Conservation (phyloP, 345 rosid species). For the Anacardium occidentale region DNA sequence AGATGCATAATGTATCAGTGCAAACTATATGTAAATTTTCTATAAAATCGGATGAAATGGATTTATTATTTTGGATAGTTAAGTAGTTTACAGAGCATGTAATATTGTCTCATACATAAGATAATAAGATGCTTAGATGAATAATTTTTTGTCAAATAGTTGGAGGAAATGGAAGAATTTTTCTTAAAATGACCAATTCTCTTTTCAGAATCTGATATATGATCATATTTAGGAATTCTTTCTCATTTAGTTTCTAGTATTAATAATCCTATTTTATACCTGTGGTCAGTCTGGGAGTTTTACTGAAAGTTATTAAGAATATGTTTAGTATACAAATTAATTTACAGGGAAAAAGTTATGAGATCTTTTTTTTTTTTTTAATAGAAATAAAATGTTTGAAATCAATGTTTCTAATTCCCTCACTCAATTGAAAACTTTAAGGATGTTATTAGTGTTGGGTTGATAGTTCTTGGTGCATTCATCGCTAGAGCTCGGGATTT, state of each 20-base stretch:
- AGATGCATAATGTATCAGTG: background rate
- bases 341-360: slow-evolving; percentile 8
- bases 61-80: too few species aligned
- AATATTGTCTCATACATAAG: background rate
- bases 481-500: slow-evolving; percentile 97
- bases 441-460: slow-evolving; percentile 79
- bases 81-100: background rate
- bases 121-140: background rate
- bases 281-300: slow-evolving; percentile 7
- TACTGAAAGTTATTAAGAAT: slow-evolving; percentile 6
- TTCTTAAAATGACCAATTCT: background rate
- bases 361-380: slow-evolving; percentile 5
- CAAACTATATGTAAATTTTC: too few species aligned
- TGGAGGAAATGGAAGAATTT: background rate
- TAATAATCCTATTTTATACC: background rate
- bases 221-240: background rate
- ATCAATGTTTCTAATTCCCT: slow-evolving; percentile 34
- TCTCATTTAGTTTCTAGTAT: background rate
- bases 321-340: slow-evolving; percentile 1
- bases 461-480: slow-evolving; percentile 86
- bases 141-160: too few species aligned
- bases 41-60: background rate
- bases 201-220: background rate
- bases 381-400: background rate
- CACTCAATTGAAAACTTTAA: slow-evolving; percentile 45